Evolutionary conservation across 2,329 filamentous ascomycete species (phyloP).

Genomic region (Fusarium sp.): DNA sequence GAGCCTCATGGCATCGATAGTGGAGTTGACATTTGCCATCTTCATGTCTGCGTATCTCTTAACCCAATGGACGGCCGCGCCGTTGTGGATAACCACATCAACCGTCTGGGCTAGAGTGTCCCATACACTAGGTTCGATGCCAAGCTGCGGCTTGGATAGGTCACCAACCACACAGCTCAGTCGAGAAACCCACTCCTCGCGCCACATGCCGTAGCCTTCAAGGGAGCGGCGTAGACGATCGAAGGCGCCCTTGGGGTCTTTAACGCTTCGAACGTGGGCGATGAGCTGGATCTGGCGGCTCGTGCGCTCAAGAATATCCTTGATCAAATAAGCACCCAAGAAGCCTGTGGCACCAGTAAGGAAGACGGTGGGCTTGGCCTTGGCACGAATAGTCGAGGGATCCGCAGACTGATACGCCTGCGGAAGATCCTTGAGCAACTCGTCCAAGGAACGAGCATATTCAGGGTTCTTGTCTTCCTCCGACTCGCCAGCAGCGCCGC

Average conservation of each 20-base stretch:
- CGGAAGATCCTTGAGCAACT: conserved; percentile 67
- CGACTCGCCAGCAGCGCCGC: conserved; percentile 38
- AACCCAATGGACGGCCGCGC: conserved; percentile 85
- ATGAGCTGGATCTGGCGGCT: conserved; percentile 66
- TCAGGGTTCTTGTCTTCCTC: conserved; percentile 64
- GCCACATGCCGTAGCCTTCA: conserved; percentile 86
- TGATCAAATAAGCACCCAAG: conserved; percentile 84
- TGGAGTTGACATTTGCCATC: conserved; percentile 82
- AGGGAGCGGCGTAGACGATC: conserved; percentile 78
- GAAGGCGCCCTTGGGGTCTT: conserved; percentile 72
- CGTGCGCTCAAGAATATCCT: conserved; percentile 75
- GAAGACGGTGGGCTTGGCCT: conserved; percentile 73
- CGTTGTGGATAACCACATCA: conserved; percentile 87
- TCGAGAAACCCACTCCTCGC: conserved; percentile 75
- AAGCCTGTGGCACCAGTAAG: conserved; percentile 87
- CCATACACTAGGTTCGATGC: conserved; percentile 78
- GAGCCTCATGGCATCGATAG: conserved; percentile 80
- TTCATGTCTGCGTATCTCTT: conserved; percentile 80
- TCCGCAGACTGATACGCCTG: conserved; percentile 51
- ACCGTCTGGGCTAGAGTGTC: conserved; percentile 74
- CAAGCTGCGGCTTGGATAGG: conserved; percentile 80
- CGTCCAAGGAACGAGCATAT: conserved; percentile 68
- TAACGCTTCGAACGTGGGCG: conserved; percentile 79
- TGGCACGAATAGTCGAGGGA: conserved; percentile 53
- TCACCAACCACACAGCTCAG: conserved; percentile 82